Percentiles rank a stretch among this genome's conserved stretches.
Evolutionary conservation across 139 green algal genomes (phyloP).

Genomic region (Tetradesmus lagerheimii): DNA sequence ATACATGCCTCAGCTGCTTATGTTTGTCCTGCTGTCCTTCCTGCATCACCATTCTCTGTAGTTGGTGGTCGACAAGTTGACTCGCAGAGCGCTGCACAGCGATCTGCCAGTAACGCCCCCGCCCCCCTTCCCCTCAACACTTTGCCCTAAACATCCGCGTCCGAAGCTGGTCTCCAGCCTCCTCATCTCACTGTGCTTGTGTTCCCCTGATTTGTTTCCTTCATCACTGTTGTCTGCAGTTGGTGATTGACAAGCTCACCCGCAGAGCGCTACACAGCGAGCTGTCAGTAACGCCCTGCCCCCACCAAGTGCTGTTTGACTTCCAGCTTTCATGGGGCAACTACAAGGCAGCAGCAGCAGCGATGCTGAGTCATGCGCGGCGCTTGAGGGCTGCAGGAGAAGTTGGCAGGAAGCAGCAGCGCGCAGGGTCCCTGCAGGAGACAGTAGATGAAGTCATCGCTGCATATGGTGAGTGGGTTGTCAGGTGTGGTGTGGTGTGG

Average conservation of each 20-base stretch:
- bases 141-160: too few relatives aligned
- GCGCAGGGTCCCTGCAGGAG: background rate
- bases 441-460: background rate
- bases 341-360: slow-evolving; percentile 41
- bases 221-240: too few relatives aligned
- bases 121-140: too few relatives aligned
- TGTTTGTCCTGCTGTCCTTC: too few relatives aligned
- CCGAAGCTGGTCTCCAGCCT: too few relatives aligned
- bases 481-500: background rate
- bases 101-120: too few relatives aligned
- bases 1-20: too few relatives aligned
- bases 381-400: slow-evolving; percentile 19
- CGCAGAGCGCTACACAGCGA: slow-evolving; percentile 22
- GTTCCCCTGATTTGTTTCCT: too few relatives aligned
- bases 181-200: background rate
- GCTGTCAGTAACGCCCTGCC: background rate
- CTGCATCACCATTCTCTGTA: too few relatives aligned
- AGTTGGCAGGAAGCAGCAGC: background rate
- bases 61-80: too few relatives aligned
- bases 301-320: slow-evolving; percentile 33
- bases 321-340: slow-evolving; percentile 26
- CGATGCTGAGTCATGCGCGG: slow-evolving; percentile 26
- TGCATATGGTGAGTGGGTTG: slow-evolving; percentile 37
- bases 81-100: too few relatives aligned
- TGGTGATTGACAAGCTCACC: slow-evolving; percentile 33